Evolutionary conservation across 805 yeast species (phyloP), one percentile per base, ranked within the genome.

Genomic region (Kregervanrija fluxuum): DNA sequence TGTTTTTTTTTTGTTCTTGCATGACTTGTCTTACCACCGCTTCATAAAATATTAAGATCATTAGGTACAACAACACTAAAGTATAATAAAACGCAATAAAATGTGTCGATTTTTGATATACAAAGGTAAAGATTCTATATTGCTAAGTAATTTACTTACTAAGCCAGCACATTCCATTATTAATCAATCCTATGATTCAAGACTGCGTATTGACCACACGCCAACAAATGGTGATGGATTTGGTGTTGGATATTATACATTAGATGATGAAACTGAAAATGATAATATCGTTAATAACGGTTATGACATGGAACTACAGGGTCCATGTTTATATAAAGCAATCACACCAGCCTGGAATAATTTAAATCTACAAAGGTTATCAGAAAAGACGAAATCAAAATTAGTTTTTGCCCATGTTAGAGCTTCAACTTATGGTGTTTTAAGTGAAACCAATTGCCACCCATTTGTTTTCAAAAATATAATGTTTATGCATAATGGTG

Each of bases 281-380:
- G 46, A 37, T 8, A 33, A 38, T 11, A 47, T 49, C 10, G 42
- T 41, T 1, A 16, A 46, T 5, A 50, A 40, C 8, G 51, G 46
- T n/a, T 22, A 22, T 22, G 28, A 22, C 6, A 22, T 22, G 28
- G 45, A 47, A 15, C 35, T 38, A 30, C 51, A 60, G 10, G 77
- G 79, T 2, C 98, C 99, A 22, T 93, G 98, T 64, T 75, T 89
- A 2, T 93, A 86, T 68, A 82, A 88, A 54, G 98, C 98, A 11
- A 93, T 90, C 40, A 93, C 99, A 0, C 99, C 99, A 0, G 95
- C 96, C 1, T 93, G 99, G 99, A 93, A 93, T 66, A 93, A 93
- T 63, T 79, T 85, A 57, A 93, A 93, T 57, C 68, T 93, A 45
- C 91, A 87, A 47, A 78, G 89, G 33, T 68, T 93, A 30, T 86